These are phyloP conservation scores for Penicillium canescens DNA, from an alignment of 495 filamentous ascomycete species.

Conservation along the genomic window DNA sequence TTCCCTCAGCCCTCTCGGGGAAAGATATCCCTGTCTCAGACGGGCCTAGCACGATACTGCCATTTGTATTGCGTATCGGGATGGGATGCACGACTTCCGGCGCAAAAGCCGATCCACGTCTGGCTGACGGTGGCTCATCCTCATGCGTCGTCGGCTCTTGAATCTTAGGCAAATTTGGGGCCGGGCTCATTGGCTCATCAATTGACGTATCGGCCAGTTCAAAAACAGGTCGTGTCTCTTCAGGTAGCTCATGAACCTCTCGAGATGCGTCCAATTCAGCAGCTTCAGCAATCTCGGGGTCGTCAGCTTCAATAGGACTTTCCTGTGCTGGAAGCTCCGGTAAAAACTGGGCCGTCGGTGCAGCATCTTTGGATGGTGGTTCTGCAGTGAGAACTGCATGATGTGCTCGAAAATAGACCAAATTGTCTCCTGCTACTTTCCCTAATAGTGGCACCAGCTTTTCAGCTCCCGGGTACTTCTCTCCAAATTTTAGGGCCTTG, in stretches of 20 bases:
- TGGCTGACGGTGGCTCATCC: slow-evolving; percentile 29
- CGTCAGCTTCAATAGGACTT: slow-evolving; percentile 22
- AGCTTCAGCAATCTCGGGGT: slow-evolving; percentile 24
- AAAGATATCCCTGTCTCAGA: slow-evolving; percentile 10
- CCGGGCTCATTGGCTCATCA: slow-evolving; percentile 8
- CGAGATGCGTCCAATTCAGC: slow-evolving; percentile 40
- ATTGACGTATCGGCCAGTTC: slow-evolving; percentile 46
- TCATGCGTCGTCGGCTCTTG: slow-evolving; percentile 10
- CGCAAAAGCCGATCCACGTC: slow-evolving; percentile 46
- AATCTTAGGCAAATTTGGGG: neutral
- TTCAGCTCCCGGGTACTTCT: slow-evolving; percentile 46
- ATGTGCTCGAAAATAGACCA: slow-evolving; percentile 58
- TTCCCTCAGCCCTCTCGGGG: neutral
- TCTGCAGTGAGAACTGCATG: slow-evolving; percentile 56
- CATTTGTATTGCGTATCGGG: slow-evolving; percentile 1
- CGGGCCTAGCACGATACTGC: slow-evolving; percentile 7
- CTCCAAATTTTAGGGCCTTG: slow-evolving; percentile 10
- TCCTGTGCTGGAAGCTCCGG: slow-evolving; percentile 37
- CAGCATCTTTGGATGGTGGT: slow-evolving; percentile 33
- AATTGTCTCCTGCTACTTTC: slow-evolving; percentile 41
- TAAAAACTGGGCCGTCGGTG: slow-evolving; percentile 24
- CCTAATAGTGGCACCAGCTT: slow-evolving; percentile 54
- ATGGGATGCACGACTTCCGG: slow-evolving; percentile 37
- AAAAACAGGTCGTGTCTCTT: slow-evolving; percentile 31
- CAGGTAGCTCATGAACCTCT: slow-evolving; percentile 49